phyloP scores from a whole-genome alignment of 2,329 filamentous ascomycete genomes.

The Clarireedia paspali region DNA sequence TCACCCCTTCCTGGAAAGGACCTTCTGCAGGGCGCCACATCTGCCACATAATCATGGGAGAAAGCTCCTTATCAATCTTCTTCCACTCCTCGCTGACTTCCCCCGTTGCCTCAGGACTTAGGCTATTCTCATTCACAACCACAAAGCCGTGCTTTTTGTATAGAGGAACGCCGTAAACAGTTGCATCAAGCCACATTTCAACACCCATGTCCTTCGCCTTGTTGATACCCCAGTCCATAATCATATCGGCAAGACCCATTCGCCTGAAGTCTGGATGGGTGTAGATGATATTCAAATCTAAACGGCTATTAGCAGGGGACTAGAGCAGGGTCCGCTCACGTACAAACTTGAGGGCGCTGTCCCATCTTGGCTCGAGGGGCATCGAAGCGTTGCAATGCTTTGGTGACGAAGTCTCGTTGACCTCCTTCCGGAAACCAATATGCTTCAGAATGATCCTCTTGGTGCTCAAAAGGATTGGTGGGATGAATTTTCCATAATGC shows the following conservation, averaged over 20 bases:
- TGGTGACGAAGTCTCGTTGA: neutral
- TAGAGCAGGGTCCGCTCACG: neutral
- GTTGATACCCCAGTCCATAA: constrained; percentile 3
- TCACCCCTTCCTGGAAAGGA: neutral
- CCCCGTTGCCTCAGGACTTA: neutral
- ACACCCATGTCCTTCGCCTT: constrained; percentile 4
- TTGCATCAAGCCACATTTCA: constrained; percentile 6
- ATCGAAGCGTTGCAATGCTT: neutral
- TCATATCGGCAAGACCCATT: constrained; percentile 1
- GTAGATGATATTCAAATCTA: constrained; percentile 8
- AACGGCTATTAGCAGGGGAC: neutral
- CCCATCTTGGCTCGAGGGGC: neutral
- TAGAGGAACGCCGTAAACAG: neutral
- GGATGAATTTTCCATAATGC: constrained; percentile 5
- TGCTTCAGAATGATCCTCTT: neutral
- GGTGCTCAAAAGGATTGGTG: constrained; percentile 1
- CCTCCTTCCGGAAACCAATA: constrained; percentile 4
- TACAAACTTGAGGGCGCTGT: constrained; percentile 5
- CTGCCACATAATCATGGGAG: constrained; percentile 2
- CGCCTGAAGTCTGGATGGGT: constrained; percentile 7
- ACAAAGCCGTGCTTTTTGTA: constrained; percentile 4
- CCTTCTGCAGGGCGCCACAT: neutral
- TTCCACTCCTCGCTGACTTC: constrained; percentile 1
- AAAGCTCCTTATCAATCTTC: neutral
- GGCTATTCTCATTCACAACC: neutral